Base-by-base conservation (phyloP, 1,284 basidiomycete species). In the Grifola frondosa region DNA sequence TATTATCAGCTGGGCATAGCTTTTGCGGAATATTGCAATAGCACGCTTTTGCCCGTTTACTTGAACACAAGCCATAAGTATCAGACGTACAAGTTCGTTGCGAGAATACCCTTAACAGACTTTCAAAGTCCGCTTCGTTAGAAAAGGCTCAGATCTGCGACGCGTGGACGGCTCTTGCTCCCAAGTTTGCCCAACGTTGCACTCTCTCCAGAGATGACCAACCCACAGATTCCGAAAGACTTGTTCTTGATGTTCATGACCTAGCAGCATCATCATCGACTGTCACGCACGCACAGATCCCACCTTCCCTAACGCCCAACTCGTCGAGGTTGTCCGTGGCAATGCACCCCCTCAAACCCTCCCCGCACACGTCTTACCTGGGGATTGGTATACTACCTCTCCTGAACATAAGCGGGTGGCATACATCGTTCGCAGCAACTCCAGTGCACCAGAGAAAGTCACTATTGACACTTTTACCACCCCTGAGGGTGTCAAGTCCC, bases 181-280 rank as follows among this genome's bases (percentile, higher is more conserved):
- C n/a, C n/a, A n/a, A n/a, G n/a, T n/a, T n/a, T n/a, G n/a, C n/a
- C n/a, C n/a, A n/a, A n/a, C n/a, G n/a, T n/a, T n/a, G n/a, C n/a
- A n/a, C n/a, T n/a, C n/a, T n/a, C n/a, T n/a, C n/a, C n/a, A n/a
- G n/a, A n/a, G n/a, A n/a, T n/a, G n/a, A n/a, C n/a, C n/a, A n/a
- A n/a, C n/a, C n/a, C n/a, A n/a, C n/a, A n/a, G n/a, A n/a, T n/a
- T n/a, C n/a, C n/a, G n/a, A n/a, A n/a, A n/a, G n/a, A n/a, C n/a
- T 50, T 23, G 33, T 52, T n/a, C 32, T 56, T 19, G 54, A 58
- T 37, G 44, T 58, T n/a, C 54, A 58, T 37, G 54, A 56, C 31
- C 43, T 56, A 20, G 49, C 52, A 3, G 48, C 54, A 48, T 54
- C 16, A 44, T 56, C 12, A 46, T 58, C 32, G 31, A 54, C 38